Percentiles rank a stretch among this genome's conserved stretches.
Conservation (phyloP, 805 yeast species). For the Jamesozyma lodderae region DNA sequence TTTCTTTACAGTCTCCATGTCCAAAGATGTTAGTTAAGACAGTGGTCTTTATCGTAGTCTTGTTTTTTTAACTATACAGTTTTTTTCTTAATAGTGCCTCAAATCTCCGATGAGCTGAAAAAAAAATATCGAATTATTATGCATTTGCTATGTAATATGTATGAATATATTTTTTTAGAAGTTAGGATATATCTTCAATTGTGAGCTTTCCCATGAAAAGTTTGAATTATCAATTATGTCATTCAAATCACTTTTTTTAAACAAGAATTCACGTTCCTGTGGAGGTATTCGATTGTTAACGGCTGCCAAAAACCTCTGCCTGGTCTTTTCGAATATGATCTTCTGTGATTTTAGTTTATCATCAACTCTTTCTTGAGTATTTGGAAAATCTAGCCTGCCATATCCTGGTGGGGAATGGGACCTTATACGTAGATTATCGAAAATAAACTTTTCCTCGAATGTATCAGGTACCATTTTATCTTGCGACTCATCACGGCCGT, state of each 20-base stretch:
- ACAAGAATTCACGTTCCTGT: slow-evolving; percentile 34
- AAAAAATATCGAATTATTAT: too few relatives aligned
- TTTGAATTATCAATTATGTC: slow-evolving; percentile 27
- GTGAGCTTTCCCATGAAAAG: slow-evolving; percentile 26
- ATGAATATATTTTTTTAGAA: too few relatives aligned
- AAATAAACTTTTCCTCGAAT: slow-evolving; percentile 16
- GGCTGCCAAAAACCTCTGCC: slow-evolving; percentile 38
- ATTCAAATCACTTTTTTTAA: slow-evolving; percentile 37
- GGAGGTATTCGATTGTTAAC: slow-evolving; percentile 28
- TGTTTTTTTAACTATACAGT: too few relatives aligned
- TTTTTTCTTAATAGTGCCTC: too few relatives aligned
- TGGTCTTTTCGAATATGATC: slow-evolving; percentile 33
- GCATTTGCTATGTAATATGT: too few relatives aligned
- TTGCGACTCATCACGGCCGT: too few relatives aligned
- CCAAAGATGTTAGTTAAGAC: not conserved
- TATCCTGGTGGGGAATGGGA: slow-evolving; percentile 50
- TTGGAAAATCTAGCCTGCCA: slow-evolving; percentile 51
- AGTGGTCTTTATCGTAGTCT: too few relatives aligned
- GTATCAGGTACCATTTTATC: too few relatives aligned
- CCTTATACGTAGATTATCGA: slow-evolving; percentile 28
- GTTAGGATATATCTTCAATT: slow-evolving; percentile 18
- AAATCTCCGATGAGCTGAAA: too few relatives aligned
- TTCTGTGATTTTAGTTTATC: slow-evolving; percentile 32
- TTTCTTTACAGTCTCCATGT: too few relatives aligned
- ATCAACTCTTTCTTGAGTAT: slow-evolving; percentile 39